These are phyloP conservation scores for Blastocystis sp. DNA, from an alignment of 352 stramenopile genomes.

Conservation along the genomic window DNA sequence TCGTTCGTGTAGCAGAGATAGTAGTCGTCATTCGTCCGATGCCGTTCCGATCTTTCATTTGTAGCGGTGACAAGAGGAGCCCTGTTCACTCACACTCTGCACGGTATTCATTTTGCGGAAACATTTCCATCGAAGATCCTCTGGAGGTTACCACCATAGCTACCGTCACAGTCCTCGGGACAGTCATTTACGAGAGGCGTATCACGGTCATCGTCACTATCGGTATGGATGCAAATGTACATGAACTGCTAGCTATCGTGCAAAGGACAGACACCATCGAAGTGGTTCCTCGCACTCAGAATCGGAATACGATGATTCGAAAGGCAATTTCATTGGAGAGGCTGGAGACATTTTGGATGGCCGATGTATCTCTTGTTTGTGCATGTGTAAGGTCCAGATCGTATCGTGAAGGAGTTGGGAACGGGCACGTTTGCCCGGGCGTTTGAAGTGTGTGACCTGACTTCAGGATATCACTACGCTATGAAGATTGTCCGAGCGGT, in stretches of 20 bases:
- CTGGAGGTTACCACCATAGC: no score
- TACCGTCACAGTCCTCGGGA: neutral
- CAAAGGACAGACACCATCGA: neutral
- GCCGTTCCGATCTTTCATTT: neutral
- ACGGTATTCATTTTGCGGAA: neutral
- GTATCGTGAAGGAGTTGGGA: conserved; percentile 6
- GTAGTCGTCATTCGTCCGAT: no score
- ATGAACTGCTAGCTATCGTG: neutral
- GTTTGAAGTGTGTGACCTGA: conserved; percentile 3
- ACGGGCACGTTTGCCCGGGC: conserved; percentile 40
- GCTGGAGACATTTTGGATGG: neutral
- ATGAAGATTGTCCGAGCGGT: conserved; percentile 32
- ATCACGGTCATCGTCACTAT: neutral
- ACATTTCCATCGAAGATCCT: neutral
- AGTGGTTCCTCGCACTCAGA: neutral
- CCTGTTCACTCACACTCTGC: neutral
- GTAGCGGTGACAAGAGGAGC: neutral
- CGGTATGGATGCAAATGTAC: neutral
- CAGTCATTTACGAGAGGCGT: no score
- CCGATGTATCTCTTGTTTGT: neutral
- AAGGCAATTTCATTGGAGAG: neutral
- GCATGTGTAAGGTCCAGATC: neutral
- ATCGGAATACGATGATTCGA: neutral
- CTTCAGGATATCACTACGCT: neutral
- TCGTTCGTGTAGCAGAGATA: no score